Evolutionary conservation across 805 yeast species (phyloP), one percentile per base, ranked within the genome.

Genomic region (Lipomyces sp.): DNA sequence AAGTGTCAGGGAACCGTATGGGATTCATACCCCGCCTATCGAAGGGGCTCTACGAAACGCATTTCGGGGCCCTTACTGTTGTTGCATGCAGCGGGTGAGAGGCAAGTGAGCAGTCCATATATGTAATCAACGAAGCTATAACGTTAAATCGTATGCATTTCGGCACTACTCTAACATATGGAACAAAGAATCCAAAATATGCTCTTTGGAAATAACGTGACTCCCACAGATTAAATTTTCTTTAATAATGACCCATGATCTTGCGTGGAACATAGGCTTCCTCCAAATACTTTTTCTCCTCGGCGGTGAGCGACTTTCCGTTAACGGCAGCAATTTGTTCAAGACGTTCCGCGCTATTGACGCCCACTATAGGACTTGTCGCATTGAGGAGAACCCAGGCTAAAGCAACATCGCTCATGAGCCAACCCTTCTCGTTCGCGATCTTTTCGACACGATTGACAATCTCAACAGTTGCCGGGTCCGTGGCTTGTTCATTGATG

Each of bases 361-460:
- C 66, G 1, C 90, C 90, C 11, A 86, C 81, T 65, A 87, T 85
- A 15, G 90, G 90, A 48, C 73, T 69, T 42, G 78, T 74, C 6
- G 87, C 88, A 71, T 86, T 86, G 59, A 76, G 59, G 1, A 85
- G 45, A 0, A 80, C 81, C 87, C 88, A 87, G 2, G 87, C 85
- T 2, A 81, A 78, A 1, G 88, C 77, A 30, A 87, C 76, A 15
- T 77, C 77, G 2, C 88, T 84, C 90, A 87, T 86, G 0, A 83
- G 71, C 10, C 81, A 83, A 10, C 72, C 76, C 62, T 77, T 76
- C 66, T 83, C 80, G 63, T 81, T 78, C 2, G 90, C 82, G 4
- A 87, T 24, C 69, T 82, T 79, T 71, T 86, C 89, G n/a, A 66
- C 70, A 59, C 90, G 77, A 15, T 75, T 70, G 59, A 85, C 76